Evolutionary conservation across 1,139 yeast species (phyloP).

Genomic region (Pneumocystis wakefieldiae): DNA sequence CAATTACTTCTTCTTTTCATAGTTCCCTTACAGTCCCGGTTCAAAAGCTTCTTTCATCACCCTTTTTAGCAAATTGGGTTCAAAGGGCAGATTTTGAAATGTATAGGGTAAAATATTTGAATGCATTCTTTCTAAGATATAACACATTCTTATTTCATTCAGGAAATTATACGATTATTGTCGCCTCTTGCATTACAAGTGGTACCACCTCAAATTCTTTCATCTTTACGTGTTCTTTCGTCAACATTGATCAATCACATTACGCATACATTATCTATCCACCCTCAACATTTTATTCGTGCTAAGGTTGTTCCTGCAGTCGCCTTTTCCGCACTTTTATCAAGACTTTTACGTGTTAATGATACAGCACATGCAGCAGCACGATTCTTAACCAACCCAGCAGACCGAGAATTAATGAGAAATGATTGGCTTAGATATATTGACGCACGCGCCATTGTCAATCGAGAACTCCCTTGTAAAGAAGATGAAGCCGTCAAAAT

Average conservation of each 20-base stretch:
- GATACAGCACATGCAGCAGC: slow-evolving; percentile 47
- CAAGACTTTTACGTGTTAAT: slow-evolving; percentile 43
- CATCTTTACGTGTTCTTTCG: slow-evolving; percentile 22
- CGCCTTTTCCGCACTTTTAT: slow-evolving; percentile 42
- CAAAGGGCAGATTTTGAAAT: slow-evolving; percentile 47
- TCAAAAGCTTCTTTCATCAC: slow-evolving; percentile 40
- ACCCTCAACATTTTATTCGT: slow-evolving; percentile 38
- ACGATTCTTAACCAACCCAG: slow-evolving; percentile 33
- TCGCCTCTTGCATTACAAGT: slow-evolving; percentile 52
- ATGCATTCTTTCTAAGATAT: too few relatives aligned
- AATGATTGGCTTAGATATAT: slow-evolving; percentile 44
- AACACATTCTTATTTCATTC: slow-evolving; percentile 13
- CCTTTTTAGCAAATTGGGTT: slow-evolving; percentile 46
- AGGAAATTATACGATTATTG: slow-evolving; percentile 43
- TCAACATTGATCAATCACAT: slow-evolving; percentile 21
- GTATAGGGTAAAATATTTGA: slow-evolving; percentile 23
- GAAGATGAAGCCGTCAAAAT: slow-evolving; percentile 12
- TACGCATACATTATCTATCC: slow-evolving; percentile 24
- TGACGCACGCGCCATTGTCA: slow-evolving; percentile 36
- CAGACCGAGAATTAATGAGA: slow-evolving; percentile 39
- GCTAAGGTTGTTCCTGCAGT: slow-evolving; percentile 43
- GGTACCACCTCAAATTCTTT: slow-evolving; percentile 43
- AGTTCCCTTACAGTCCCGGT: slow-evolving; percentile 53
- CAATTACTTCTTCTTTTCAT: slow-evolving; percentile 40
- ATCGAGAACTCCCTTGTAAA: slow-evolving; percentile 44